Evolutionary conservation across 805 yeast genomes (phyloP).

Genomic region (Candida sithepensis): DNA sequence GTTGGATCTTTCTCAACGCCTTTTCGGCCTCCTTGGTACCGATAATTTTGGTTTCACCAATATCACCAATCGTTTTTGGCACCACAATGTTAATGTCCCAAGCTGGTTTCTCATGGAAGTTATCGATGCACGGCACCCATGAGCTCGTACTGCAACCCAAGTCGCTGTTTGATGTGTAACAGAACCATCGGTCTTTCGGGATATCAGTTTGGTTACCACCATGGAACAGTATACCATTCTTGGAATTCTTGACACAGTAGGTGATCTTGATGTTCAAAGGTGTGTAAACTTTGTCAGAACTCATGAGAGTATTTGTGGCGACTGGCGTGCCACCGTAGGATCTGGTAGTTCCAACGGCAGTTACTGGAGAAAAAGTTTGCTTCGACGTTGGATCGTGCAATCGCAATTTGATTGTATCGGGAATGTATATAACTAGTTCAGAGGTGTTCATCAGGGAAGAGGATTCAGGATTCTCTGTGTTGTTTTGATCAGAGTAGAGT

Average conservation of each 20-base stretch:
- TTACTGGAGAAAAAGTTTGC: slow-evolving; percentile 30
- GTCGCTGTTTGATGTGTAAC: slow-evolving; percentile 78
- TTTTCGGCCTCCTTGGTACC: slow-evolving; percentile 36
- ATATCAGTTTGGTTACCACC: slow-evolving; percentile 51
- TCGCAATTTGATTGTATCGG: slow-evolving; percentile 60
- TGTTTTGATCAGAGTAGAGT: slow-evolving; percentile 45
- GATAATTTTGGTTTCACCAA: slow-evolving; percentile 46
- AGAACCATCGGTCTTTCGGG: slow-evolving; percentile 63
- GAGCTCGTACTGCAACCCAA: slow-evolving; percentile 79
- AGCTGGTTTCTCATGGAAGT: slow-evolving; percentile 79
- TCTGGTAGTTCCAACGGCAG: slow-evolving; percentile 26
- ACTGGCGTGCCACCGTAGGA: slow-evolving; percentile 34
- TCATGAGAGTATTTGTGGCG: slow-evolving; percentile 27
- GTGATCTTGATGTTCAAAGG: slow-evolving; percentile 71
- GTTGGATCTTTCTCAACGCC: slow-evolving; percentile 24
- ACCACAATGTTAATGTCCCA: slow-evolving; percentile 90
- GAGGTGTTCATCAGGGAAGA: slow-evolving; percentile 45
- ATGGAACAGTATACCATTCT: slow-evolving; percentile 72
- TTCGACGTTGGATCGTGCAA: slow-evolving; percentile 47
- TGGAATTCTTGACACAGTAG: slow-evolving; percentile 62
- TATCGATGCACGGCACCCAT: slow-evolving; percentile 98
- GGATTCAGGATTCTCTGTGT: slow-evolving; percentile 25
- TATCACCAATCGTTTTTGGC: slow-evolving; percentile 75
- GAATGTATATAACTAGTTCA: slow-evolving; percentile 60
- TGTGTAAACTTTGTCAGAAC: slow-evolving; percentile 53